phyloP scores from a whole-genome alignment of 2,329 filamentous ascomycete genomes.

The Colletotrichum sansevieriae region DNA sequence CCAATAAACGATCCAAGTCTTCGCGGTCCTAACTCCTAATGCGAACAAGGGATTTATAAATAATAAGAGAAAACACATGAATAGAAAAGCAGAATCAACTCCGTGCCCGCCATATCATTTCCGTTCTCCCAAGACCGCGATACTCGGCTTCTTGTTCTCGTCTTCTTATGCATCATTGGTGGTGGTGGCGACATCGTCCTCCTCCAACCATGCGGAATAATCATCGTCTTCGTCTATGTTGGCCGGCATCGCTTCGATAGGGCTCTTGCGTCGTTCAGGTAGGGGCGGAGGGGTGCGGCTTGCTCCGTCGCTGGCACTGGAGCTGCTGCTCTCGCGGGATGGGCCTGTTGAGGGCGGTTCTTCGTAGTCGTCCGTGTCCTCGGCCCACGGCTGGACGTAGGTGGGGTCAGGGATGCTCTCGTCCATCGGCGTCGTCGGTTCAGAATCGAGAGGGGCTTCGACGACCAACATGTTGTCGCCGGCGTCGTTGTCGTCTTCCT shows the following conservation, averaged over 20 bases:
- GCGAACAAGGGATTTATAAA: too few species aligned
- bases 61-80: not conserved
- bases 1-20: too few species aligned
- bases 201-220: constrained; percentile 53
- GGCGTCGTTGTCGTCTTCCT: constrained; percentile 51
- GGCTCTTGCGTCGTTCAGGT: constrained; percentile 33
- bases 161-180: constrained; percentile 23
- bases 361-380: constrained; percentile 25
- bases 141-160: constrained; percentile 17
- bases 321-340: not conserved
- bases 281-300: constrained; percentile 29
- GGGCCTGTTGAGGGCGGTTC: not conserved
- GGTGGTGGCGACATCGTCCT: not conserved
- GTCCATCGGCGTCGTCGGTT: constrained; percentile 64
- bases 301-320: constrained; percentile 29
- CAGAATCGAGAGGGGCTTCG: constrained; percentile 73
- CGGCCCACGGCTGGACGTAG: constrained; percentile 37
- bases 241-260: constrained; percentile 41
- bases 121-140: not conserved
- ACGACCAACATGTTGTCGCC: constrained; percentile 72
- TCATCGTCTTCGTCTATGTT: constrained; percentile 49
- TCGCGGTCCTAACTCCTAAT: too few species aligned
- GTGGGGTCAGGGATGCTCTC: constrained; percentile 45
- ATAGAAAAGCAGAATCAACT: not conserved
- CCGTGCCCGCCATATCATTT: not conserved